Evolutionary conservation across 1,284 basidiomycete genomes (phyloP), one percentile per base, ranked within the genome.

Genomic region (Cutaneotrichosporon cutaneum): DNA sequence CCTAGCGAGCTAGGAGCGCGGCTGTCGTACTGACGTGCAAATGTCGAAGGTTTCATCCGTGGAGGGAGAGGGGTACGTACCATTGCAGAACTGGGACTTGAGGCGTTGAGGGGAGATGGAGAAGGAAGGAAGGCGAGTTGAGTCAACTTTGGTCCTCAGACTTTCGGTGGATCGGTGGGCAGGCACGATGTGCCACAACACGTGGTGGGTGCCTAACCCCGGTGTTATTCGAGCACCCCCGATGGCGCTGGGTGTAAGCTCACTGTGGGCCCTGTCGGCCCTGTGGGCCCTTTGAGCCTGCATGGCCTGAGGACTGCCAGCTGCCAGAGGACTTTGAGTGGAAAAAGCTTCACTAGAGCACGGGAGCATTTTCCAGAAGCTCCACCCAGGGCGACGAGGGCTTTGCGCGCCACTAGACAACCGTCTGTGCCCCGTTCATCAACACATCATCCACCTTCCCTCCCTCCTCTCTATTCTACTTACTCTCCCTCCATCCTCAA

Each of bases 1-100:
- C 65, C 39, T 56, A 33, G 27, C 42, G 36, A 56, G 30, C 55
- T 24, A 51, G 36, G 50, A 26, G 27, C 42, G 54, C 59, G 48
- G 55, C 53, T 53, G 66, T 73, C 72, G 68, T 73, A 66, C 72
- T 73, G 72, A 73, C 72, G 72, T 73, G 72, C 72, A 73, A 73
- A 73, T 67, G 66, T 69, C 66, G 60, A 64, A 61, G 58, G 61
- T 70, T 69, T 72, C 70, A 65, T 72, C 72, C 61, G 65, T 58
- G 54, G 59, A 27, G 36, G 16, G 47, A 30, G 51, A 44, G 35
- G 35, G 44, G 32, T 10, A 57, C 60, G 26, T 51, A 61, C 60
- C 54, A 42, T 39, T 50, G 5, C 22, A 57, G 26, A 32, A 48
- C n/a, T n/a, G n/a, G 21, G 44, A 27, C 13, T 27, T 18, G 27